Evolutionary conservation across 139 green algal species (phyloP).

Genomic region (Coccomyxa sp.): DNA sequence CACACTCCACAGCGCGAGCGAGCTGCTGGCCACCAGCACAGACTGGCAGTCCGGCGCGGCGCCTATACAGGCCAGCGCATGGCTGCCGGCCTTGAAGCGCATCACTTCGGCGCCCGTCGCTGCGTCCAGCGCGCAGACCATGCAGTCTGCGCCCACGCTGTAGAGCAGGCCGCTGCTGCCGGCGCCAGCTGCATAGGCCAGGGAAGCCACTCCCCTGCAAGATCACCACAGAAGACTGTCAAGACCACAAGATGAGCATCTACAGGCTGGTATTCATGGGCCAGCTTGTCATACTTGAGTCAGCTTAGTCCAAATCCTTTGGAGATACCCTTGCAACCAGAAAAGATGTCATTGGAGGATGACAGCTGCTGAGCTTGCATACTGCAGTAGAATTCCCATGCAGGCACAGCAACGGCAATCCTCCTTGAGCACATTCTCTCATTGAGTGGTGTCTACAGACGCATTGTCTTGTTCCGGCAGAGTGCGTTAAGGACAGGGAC

Average conservation of each 20-base stretch:
- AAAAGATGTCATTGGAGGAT: constrained; percentile 6
- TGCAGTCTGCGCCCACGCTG: constrained; percentile 17
- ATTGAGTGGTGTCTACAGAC: not conserved
- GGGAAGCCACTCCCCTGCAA: not conserved
- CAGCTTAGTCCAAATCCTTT: not conserved
- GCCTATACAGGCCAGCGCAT: constrained; percentile 35
- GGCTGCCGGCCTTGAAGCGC: constrained; percentile 47
- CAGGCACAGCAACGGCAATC: constrained; percentile 45
- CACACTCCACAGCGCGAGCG: constrained; percentile 56
- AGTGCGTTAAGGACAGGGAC: too few relatives aligned
- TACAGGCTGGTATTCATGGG: too few relatives aligned
- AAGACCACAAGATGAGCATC: too few relatives aligned
- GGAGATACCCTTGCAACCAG: not conserved
- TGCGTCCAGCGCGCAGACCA: constrained; percentile 16
- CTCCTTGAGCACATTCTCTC: not conserved
- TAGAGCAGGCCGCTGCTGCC: constrained; percentile 8
- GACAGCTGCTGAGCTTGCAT: constrained; percentile 6
- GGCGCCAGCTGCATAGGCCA: constrained; percentile 8
- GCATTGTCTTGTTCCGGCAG: not conserved
- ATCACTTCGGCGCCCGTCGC: constrained; percentile 7
- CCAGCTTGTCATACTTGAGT: not conserved
- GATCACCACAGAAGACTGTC: too few relatives aligned
- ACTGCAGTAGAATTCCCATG: constrained; percentile 20
- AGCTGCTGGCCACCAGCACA: constrained; percentile 42
- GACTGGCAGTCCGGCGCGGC: constrained; percentile 38